phyloP scores from a whole-genome alignment of 306 rosid species.

The Myrica gale region DNA sequence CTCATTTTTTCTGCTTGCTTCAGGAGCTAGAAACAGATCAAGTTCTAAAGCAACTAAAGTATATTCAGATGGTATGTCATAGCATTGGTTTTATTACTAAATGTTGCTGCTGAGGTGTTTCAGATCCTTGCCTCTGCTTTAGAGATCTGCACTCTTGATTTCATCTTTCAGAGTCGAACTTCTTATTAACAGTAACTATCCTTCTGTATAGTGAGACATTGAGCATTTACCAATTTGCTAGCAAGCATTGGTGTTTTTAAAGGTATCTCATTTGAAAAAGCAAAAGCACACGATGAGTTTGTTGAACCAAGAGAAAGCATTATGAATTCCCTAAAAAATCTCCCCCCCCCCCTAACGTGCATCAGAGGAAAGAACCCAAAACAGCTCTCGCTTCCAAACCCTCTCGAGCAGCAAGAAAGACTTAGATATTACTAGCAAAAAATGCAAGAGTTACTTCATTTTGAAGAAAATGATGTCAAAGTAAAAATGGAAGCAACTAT shows the following conservation, averaged over 20 bases:
- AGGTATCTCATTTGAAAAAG: background rate
- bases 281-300: background rate
- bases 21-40: conserved; percentile 82
- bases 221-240: background rate
- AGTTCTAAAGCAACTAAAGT: conserved; percentile 75
- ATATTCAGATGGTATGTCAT: conserved; percentile 65
- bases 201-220: background rate
- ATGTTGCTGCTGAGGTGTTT: conserved; percentile 1
- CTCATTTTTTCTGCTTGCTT: conserved; percentile 21
- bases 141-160: background rate
- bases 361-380: background rate
- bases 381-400: background rate
- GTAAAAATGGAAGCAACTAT: background rate
- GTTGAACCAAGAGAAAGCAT: background rate
- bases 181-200: background rate
- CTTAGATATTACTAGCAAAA: background rate
- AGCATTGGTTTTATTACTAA: conserved; percentile 11
- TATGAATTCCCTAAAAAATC: background rate
- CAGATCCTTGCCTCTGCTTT: background rate
- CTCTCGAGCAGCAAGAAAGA: background rate
- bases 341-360: too few relatives aligned
- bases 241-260: background rate
- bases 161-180: background rate
- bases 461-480: background rate
- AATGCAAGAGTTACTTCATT: background rate